Evolutionary conservation across 1,284 basidiomycete species (phyloP).

Genomic region (Fistulina hepatica): DNA sequence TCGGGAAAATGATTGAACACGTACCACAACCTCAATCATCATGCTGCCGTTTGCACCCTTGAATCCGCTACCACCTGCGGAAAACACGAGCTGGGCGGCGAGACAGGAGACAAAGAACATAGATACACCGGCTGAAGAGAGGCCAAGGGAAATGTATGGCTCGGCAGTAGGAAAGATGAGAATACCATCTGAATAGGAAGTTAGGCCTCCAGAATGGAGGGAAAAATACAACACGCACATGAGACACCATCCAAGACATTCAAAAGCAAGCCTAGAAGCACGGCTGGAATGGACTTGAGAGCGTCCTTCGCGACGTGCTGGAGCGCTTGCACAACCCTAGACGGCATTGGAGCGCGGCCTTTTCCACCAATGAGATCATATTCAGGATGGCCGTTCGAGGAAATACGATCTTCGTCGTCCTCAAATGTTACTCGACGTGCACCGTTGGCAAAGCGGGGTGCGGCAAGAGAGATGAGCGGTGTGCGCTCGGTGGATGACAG

Average conservation of each 20-base stretch:
- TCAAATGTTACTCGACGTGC: too few species aligned
- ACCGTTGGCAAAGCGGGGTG: neutral
- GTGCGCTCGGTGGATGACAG: neutral
- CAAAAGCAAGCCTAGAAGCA: conserved; percentile 76
- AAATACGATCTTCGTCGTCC: too few species aligned
- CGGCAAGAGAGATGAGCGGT: neutral
- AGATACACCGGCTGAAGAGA: conserved; percentile 72
- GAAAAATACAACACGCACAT: conserved; percentile 40
- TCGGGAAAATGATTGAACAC: conserved; percentile 21
- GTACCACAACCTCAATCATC: conserved; percentile 96
- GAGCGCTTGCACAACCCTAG: conserved; percentile 1
- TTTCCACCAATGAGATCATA: conserved; percentile 9
- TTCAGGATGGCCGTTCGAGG: too few species aligned
- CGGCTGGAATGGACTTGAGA: conserved; percentile 62
- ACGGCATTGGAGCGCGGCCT: conserved; percentile 5
- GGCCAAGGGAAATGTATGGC: conserved; percentile 71
- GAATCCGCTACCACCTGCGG: conserved; percentile 83
- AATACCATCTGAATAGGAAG: conserved; percentile 50
- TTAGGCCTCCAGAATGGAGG: conserved; percentile 1
- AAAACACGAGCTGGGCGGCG: conserved; percentile 79
- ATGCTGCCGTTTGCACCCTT: conserved; percentile 88
- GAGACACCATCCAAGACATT: conserved; percentile 93
- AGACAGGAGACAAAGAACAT: conserved; percentile 89
- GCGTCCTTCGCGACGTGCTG: conserved; percentile 24
- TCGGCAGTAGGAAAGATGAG: conserved; percentile 84